phyloP scores from a whole-genome alignment of 768 basidiomycete genomes.

The Cyclocybe cylindracea region DNA sequence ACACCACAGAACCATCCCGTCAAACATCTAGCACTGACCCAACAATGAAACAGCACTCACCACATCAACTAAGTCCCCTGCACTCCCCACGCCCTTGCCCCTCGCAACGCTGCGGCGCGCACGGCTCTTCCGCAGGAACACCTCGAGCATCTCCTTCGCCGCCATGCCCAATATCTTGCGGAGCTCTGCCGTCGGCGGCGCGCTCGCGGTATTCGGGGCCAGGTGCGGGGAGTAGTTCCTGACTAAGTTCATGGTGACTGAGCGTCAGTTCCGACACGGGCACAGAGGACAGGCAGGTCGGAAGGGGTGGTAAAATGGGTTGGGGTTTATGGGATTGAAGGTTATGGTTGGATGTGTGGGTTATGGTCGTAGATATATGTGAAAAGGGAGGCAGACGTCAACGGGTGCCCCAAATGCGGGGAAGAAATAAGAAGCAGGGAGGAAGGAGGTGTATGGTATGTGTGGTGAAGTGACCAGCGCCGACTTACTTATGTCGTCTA shows the following conservation, averaged over 20 bases:
- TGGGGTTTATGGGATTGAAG: slow-evolving; percentile 24
- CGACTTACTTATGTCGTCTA: slow-evolving; percentile 87
- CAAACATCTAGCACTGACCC: not conserved
- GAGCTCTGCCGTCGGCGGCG: slow-evolving; percentile 72
- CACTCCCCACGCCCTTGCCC: slow-evolving; percentile 19
- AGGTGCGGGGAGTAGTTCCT: slow-evolving; percentile 91
- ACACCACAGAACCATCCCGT: not conserved
- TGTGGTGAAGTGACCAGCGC: slow-evolving; percentile 24
- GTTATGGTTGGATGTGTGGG: not conserved
- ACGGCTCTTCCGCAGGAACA: slow-evolving; percentile 65
- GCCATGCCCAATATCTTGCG: slow-evolving; percentile 60
- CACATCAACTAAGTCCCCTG: slow-evolving; percentile 22
- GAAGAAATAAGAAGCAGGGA: slow-evolving; percentile 11
- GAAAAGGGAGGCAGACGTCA: slow-evolving; percentile 7
- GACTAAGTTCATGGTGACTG: slow-evolving; percentile 89
- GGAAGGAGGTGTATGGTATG: slow-evolving; percentile 21
- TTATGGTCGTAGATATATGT: slow-evolving; percentile 6
- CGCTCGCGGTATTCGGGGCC: slow-evolving; percentile 62
- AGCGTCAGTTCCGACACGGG: slow-evolving; percentile 67
- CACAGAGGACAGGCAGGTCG: slow-evolving; percentile 15
- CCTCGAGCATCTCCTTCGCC: slow-evolving; percentile 76
- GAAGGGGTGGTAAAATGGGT: slow-evolving; percentile 15
- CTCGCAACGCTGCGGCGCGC: slow-evolving; percentile 41
- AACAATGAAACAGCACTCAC: slow-evolving; percentile 12
- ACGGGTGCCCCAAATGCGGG: not conserved